A percentile compares a stretch with the other conserved stretches of the same genome.
These are phyloP conservation scores for Anthostomella pinea DNA, from an alignment of 2,329 filamentous ascomycete genomes.

Conservation along the genomic window DNA sequence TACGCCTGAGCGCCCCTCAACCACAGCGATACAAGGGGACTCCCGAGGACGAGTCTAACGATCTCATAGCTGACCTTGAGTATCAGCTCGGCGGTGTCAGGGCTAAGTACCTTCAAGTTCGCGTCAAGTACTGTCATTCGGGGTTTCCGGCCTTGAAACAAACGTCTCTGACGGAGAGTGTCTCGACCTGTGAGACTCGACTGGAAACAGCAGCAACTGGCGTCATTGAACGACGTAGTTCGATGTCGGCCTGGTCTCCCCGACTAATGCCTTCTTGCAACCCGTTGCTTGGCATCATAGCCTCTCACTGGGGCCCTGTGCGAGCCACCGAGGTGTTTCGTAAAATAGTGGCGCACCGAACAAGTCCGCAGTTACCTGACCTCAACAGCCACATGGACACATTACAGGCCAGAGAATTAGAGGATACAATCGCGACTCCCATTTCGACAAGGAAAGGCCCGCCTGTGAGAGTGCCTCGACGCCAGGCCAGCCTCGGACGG, in stretches of 20 bases:
- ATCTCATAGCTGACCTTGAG: slow-evolving; percentile 58
- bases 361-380: slow-evolving; percentile 4
- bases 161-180: slow-evolving; percentile 27
- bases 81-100: slow-evolving; percentile 49
- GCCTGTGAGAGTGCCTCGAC: slow-evolving; percentile 13
- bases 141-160: slow-evolving; percentile 43
- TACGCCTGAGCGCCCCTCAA: slow-evolving; percentile 34
- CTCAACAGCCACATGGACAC: slow-evolving; percentile 1
- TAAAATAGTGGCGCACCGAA: slow-evolving; percentile 23
- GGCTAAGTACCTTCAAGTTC: slow-evolving; percentile 50
- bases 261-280: slow-evolving; percentile 35
- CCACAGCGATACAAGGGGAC: slow-evolving; percentile 19
- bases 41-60: slow-evolving; percentile 45
- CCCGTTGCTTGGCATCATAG: slow-evolving; percentile 43
- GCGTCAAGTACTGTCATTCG: slow-evolving; percentile 54
- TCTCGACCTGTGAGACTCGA: slow-evolving; percentile 43
- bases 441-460: slow-evolving; percentile 4
- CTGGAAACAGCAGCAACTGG: slow-evolving; percentile 53
- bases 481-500: slow-evolving; percentile 12
- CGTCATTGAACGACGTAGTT: slow-evolving; percentile 47
- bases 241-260: slow-evolving; percentile 51
- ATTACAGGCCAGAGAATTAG: neutral
- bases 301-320: slow-evolving; percentile 46
- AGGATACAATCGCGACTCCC: slow-evolving; percentile 1
- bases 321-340: slow-evolving; percentile 43